These are phyloP conservation scores for Filosporella fistucella DNA, from an alignment of 495 filamentous ascomycete genomes.

Conservation along the genomic window DNA sequence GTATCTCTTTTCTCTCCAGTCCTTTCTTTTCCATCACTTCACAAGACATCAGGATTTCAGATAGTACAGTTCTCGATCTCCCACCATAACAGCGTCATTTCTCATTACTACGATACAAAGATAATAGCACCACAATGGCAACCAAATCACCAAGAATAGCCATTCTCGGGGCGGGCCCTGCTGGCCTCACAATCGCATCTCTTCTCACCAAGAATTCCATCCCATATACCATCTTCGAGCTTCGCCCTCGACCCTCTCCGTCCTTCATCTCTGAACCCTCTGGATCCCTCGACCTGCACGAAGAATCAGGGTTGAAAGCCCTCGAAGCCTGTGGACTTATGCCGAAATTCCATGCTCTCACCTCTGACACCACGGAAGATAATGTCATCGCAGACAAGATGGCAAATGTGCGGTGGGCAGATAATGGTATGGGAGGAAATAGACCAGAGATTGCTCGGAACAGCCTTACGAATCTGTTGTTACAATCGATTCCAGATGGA, in stretches of 20 bases:
- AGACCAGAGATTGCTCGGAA: conserved; percentile 40
- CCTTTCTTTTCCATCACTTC: too few species aligned
- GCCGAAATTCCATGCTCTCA: conserved; percentile 36
- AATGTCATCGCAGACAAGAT: conserved; percentile 35
- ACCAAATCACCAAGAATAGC: conserved; percentile 36
- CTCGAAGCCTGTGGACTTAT: conserved; percentile 45
- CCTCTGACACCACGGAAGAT: conserved; percentile 43
- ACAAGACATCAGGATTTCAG: too few species aligned
- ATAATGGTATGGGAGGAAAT: conserved; percentile 8
- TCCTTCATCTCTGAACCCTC: neutral
- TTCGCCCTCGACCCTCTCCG: conserved; percentile 29
- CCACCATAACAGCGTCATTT: too few species aligned
- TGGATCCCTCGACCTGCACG: conserved; percentile 52
- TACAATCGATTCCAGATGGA: conserved; percentile 31
- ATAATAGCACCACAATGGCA: conserved; percentile 8
- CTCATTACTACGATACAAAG: neutral
- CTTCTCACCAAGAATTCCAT: conserved; percentile 34
- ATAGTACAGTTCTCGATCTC: too few species aligned
- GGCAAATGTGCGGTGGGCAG: conserved; percentile 19
- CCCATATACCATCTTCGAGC: conserved; percentile 36
- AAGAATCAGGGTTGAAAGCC: conserved; percentile 42
- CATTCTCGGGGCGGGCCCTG: conserved; percentile 54
- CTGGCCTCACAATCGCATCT: conserved; percentile 49
- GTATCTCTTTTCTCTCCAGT: too few species aligned
- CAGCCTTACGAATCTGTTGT: conserved; percentile 32